Percentiles rank a stretch among this genome's conserved stretches.
These are phyloP conservation scores for Ceratocystis eucalypticola DNA, from an alignment of 2,329 filamentous ascomycete genomes.

Conservation along the genomic window DNA sequence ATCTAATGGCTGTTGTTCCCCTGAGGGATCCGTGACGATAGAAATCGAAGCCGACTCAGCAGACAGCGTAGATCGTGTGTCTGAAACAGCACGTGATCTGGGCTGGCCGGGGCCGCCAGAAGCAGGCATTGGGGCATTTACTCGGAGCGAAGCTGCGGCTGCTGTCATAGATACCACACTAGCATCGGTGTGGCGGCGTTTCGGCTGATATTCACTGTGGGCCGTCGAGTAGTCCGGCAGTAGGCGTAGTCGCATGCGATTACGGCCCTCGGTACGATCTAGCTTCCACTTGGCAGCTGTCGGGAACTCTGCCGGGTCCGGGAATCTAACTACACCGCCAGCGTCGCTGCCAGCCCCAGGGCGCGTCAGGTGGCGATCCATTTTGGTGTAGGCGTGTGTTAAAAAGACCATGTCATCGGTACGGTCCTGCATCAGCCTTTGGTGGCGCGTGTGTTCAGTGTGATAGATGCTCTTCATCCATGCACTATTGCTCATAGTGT, in stretches of 20 bases:
- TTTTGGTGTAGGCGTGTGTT: conserved; percentile 58
- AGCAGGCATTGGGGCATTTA: conserved; percentile 24
- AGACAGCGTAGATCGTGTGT: conserved; percentile 16
- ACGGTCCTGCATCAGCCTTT: conserved; percentile 78
- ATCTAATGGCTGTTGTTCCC: conserved; percentile 12
- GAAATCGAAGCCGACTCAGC: conserved; percentile 16
- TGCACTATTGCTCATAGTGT: conserved; percentile 72
- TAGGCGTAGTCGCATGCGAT: conserved; percentile 82
- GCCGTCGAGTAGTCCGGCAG: conserved; percentile 60
- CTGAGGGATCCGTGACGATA: conserved; percentile 14
- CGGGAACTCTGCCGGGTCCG: conserved; percentile 44
- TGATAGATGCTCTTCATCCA: conserved; percentile 95
- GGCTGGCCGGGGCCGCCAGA: conserved; percentile 10
- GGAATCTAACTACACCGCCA: background rate
- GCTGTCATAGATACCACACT: background rate
- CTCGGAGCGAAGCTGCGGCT: conserved; percentile 27
- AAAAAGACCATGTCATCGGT: conserved; percentile 78
- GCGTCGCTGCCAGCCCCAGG: conserved; percentile 45
- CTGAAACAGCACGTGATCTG: conserved; percentile 14
- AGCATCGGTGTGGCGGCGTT: conserved; percentile 47
- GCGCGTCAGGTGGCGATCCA: conserved; percentile 63
- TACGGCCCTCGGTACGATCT: conserved; percentile 87
- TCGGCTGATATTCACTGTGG: conserved; percentile 69
- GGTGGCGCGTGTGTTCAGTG: conserved; percentile 83
- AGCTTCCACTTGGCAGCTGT: conserved; percentile 69